Evolutionary conservation across 768 basidiomycete species (phyloP), one percentile per base, ranked within the genome.

Genomic region (Podaxis carcinomalis): DNA sequence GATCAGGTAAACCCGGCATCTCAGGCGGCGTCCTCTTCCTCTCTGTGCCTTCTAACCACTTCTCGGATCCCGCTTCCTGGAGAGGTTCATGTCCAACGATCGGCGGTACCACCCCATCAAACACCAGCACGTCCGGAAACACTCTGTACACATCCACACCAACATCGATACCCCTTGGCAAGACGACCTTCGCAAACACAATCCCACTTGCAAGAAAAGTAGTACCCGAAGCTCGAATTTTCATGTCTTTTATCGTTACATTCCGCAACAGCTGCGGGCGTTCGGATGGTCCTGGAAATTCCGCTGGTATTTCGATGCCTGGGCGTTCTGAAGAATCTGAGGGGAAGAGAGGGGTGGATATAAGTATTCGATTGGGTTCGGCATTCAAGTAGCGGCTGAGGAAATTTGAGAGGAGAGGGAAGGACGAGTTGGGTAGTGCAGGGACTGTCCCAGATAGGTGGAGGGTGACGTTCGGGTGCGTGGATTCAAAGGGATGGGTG

Each of bases 241-340:
- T 83, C 92, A 93, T 93, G 67, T 89, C 80, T 46, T 78, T 79
- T 62, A 93, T 87, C 2, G 88, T 88, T 46, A 93, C 86, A 64
- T 90, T 77, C 11, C 82, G 83, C 13, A 94, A 77, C 37, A 94
- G 74, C 27, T 82, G 76, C 1, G 92, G 91, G 25, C 78, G 80
- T 4, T 85, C 84, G 50, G 77, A 70, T 1, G 88, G 89, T 0
- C 82, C 80, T 2, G 92, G 92, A 66, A 93, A 93, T 1, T 75
- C 70, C 16, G 83, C 75, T 27, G 80, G 67, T 9, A 84, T 65
- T 21, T 73, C 64, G 27, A 87, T 67, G 37, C 70, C 76, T 0
- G 86, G 82, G 57, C 86, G 66, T 3, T 25, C 59, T 25, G 59
- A 47, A 21, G 52, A n/a, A 23, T 54, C 44, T 2, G 6, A 36